These are phyloP conservation scores for Neurospora discreta DNA, from an alignment of 495 filamentous ascomycete species.

Conservation along the genomic window DNA sequence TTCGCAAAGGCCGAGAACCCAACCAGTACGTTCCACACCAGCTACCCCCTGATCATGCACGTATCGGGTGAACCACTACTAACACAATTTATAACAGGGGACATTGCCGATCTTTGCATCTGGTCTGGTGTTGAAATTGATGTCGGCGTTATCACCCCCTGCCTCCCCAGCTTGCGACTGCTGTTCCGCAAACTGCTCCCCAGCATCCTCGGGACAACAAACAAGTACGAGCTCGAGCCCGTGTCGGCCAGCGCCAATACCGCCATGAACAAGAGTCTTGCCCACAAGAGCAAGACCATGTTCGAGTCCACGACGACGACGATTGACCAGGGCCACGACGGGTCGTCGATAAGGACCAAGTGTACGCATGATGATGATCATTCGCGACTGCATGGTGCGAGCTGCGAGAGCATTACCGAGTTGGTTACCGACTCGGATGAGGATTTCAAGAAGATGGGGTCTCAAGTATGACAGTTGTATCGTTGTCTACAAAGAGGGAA, in stretches of 20 bases:
- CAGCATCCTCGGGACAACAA: conserved; percentile 5
- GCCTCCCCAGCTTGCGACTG: conserved; percentile 18
- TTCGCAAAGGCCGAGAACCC: conserved; percentile 16
- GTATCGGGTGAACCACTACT: not conserved
- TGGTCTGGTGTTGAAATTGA: conserved; percentile 23
- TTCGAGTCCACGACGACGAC: not conserved
- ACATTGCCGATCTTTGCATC: conserved; percentile 17
- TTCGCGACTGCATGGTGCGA: not conserved
- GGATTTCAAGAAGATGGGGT: not conserved
- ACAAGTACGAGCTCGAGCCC: conserved; percentile 9
- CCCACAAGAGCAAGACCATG: not conserved
- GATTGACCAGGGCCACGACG: not conserved
- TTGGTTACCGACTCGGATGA: not conserved
- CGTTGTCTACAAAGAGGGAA: not conserved
- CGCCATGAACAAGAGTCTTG: not conserved
- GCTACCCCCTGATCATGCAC: not conserved
- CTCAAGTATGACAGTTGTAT: not conserved
- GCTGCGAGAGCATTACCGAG: not conserved
- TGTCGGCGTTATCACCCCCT: conserved; percentile 24
- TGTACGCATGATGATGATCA: not conserved
- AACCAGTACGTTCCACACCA: conserved; percentile 11
- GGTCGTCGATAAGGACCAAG: not conserved
- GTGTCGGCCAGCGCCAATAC: not conserved
- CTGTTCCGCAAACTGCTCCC: conserved; percentile 14
- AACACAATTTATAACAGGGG: conserved; percentile 4